Evolutionary conservation across 2,329 filamentous ascomycete species (phyloP), one percentile per base, ranked within the genome.

Genomic region (Pseudocercospora fijiensis): DNA sequence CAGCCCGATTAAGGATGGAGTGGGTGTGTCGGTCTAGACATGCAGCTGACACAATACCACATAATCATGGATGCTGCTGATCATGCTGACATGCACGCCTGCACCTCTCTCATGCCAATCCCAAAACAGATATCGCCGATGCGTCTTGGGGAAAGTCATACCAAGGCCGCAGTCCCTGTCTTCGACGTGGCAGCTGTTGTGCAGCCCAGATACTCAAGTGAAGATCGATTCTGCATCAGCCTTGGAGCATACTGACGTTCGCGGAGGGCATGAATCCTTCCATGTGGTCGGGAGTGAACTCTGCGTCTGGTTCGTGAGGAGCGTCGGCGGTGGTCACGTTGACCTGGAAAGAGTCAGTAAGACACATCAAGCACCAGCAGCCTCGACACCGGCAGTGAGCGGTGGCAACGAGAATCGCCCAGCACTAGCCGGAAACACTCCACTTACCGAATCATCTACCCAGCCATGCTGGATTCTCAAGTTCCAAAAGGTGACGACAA

Each of bases 401-500:
- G 11, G 11, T 33, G 13, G 30, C 30, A 33, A 33, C 30, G 30
- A 33, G 30, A 33, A 16, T n/a, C n/a, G 33, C 33, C n/a, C 33
- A 37, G 13, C 33, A 37, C 33, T 37, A 37, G 33, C 33, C 13
- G 33, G 5, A 37, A 16, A 5, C n/a, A n/a, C 33, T 5, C 9
- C 4, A 41, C 37, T 41, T 41, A 41, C 22, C 22, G 60, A 57
- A n/a, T 70, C 68, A 18, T 70, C 68, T 11, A 70, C 68, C 68
- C 68, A 70, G 10, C 68, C 68, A 37, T 70, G 68, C 57, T 70
- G 69, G 62, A 70, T 69, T 9, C 68, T 49, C 56, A 70, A 53
- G 45, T 55, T 65, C 68, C 68, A 70, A 43, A 70, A 70, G 7
- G 67, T 70, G 33, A 57, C 57, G 11, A 67, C 62, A 24, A 70